Evolutionary conservation across 169 alveolate genomes (phyloP).

Genomic region (Plasmodium gonderi): DNA sequence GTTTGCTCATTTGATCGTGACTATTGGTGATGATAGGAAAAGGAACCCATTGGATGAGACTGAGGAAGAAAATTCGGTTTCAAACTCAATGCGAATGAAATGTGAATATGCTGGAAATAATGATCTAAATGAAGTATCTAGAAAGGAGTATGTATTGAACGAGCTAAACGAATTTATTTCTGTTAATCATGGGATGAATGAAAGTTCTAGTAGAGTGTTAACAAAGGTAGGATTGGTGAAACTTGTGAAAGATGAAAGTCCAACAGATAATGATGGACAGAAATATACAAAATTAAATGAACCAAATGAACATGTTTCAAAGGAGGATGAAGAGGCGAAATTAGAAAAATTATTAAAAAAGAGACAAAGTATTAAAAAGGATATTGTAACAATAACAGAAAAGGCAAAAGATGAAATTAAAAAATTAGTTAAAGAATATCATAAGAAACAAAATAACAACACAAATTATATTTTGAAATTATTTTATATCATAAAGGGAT

Average conservation of each 20-base stretch:
- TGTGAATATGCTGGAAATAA: neutral
- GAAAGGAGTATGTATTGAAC: conserved; percentile 41
- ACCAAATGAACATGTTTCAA: neutral
- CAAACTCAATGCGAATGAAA: too few species aligned
- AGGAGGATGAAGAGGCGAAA: conserved; percentile 18
- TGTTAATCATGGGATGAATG: neutral
- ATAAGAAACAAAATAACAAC: conserved; percentile 17
- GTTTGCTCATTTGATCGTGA: neutral
- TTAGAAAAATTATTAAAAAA: conserved; percentile 39
- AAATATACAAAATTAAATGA: neutral
- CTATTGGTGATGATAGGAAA: neutral
- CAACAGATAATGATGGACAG: neutral
- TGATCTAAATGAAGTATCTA: neutral
- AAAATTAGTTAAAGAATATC: conserved; percentile 1
- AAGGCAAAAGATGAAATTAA: conserved; percentile 43
- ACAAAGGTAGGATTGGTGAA: too few species aligned
- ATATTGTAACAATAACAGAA: conserved; percentile 58
- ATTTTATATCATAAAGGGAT: conserved; percentile 55
- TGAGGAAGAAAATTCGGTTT: too few species aligned
- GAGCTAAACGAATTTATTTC: conserved; percentile 40
- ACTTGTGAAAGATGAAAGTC: too few species aligned
- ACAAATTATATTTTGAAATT: conserved; percentile 14
- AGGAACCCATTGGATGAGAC: neutral
- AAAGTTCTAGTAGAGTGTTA: neutral
- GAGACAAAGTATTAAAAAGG: conserved; percentile 41